Percentiles rank a stretch among this genome's conserved stretches.
These are phyloP conservation scores for Uncinocarpus reesii DNA, from an alignment of 2,329 filamentous ascomycete genomes.

Conservation along the genomic window DNA sequence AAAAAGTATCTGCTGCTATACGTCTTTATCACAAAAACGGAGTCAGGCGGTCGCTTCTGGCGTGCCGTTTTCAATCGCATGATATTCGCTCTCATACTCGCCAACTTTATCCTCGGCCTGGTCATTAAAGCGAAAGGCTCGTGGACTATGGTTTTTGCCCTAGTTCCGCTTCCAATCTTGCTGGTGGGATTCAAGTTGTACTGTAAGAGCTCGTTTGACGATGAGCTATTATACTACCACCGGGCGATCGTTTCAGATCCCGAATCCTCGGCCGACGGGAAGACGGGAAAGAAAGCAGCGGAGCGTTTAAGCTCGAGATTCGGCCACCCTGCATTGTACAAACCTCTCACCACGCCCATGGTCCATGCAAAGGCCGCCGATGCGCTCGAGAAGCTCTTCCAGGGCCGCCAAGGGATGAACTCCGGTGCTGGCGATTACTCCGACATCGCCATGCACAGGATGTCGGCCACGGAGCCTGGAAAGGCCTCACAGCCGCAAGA, in stretches of 20 bases:
- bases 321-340: constrained; percentile 83
- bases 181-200: constrained; percentile 79
- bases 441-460: constrained; percentile 70
- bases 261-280: constrained; percentile 33
- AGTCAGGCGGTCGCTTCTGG: constrained; percentile 91
- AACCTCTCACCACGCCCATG: constrained; percentile 86
- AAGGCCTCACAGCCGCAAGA: constrained; percentile 38
- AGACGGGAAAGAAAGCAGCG: constrained; percentile 37
- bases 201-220: constrained; percentile 65
- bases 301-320: constrained; percentile 65
- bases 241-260: constrained; percentile 49
- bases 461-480: constrained; percentile 53
- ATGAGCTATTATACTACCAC: constrained; percentile 69
- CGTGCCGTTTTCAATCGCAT: constrained; percentile 85
- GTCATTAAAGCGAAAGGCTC: constrained; percentile 62
- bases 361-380: constrained; percentile 85
- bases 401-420: constrained; percentile 63
- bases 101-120: constrained; percentile 68
- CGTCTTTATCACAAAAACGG: constrained; percentile 91
- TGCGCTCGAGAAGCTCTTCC: constrained; percentile 73
- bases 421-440: constrained; percentile 48
- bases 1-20: constrained; percentile 95
- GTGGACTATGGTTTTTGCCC: constrained; percentile 54
- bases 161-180: constrained; percentile 66
- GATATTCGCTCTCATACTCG: constrained; percentile 67